Base-by-base conservation (phyloP, 2,329 filamentous ascomycete species). In the Talaromyces rugulosus region DNA sequence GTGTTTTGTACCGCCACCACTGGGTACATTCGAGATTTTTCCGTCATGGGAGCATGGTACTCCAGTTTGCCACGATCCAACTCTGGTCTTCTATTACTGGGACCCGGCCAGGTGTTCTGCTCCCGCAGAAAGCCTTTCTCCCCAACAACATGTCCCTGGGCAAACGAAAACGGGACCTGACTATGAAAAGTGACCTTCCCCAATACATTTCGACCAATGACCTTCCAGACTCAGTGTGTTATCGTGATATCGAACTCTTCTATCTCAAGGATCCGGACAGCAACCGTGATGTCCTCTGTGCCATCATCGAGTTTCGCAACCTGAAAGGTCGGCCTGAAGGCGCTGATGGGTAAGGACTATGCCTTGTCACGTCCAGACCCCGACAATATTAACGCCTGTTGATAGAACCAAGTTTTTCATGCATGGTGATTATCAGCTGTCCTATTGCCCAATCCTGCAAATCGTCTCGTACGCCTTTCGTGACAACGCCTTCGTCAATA, bases 361-460 rank as follows among this genome's bases (percentile, higher is more conserved):
- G 16, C 42, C 42, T 47, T 47, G 42, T 18, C 3, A 4, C 2
- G 3, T 18, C 3, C 4, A 47, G 42, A 47, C 42, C 5, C 4
- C 4, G 4, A 47, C n/a, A 4, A 47, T 47, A 23, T 47, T 47
- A 47, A 47, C 5, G 4, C 4, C 42, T 57, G 3, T 42, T 59
- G 4, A 27, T 51, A 70, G 67, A 66, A 71, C 67, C 5, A 71
- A 71, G 62, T 71, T 71, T 51, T 72, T 71, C 23, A 70, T 72
- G 54, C 42, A 72, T 33, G 31, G 68, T n/a, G 62, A 70, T 62
- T 72, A 72, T 34, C 54, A 72, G 65, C 42, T 72, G 16, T 68
- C 53, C 65, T 72, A 71, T 63, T 72, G 52, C 34, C 67, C 59
- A 16, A 71, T 71, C 16, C 36, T 64, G 51, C 55, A 72, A 58